Evolutionary conservation across 352 stramenopile genomes (phyloP).

Genomic region (Saprolegnia diclina): DNA sequence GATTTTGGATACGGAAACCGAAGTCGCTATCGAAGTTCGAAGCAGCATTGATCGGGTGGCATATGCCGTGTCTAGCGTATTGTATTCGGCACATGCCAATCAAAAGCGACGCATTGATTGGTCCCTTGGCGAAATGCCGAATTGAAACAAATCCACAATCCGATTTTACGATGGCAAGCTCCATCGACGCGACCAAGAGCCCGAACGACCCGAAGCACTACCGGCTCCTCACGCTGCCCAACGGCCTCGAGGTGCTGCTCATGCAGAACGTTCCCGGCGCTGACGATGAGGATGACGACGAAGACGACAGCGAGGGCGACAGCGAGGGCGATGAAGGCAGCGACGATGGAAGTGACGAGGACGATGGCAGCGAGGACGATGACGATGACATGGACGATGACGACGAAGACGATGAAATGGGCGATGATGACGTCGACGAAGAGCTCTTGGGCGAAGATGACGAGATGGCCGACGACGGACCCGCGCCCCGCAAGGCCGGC

Average conservation of each 20-base stretch:
- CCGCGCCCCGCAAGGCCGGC: conserved; percentile 37
- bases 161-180: conserved; percentile 24
- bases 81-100: not conserved
- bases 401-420: conserved; percentile 33
- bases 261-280: conserved; percentile 35
- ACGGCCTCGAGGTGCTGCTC: conserved; percentile 70
- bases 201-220: conserved; percentile 83
- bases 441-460: conserved; percentile 36
- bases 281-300: conserved; percentile 29
- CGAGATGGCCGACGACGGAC: conserved; percentile 27
- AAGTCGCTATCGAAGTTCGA: not conserved
- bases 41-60: not conserved
- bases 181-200: conserved; percentile 59
- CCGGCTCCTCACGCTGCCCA: conserved; percentile 66
- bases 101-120: not conserved
- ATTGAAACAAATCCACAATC: not conserved
- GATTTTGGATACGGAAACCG: not conserved
- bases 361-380: not conserved
- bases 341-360: conserved; percentile 26
- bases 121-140: not conserved
- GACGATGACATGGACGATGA: conserved; percentile 27
- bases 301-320: conserved; percentile 23
- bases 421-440: conserved; percentile 28
- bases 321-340: conserved; percentile 24
- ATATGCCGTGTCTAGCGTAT: not conserved